These are phyloP conservation scores for maize (Zea mays) DNA, from an alignment of 176 grass and related monocot species.

Conservation along the genomic window Zm-B73-REFERENCE-NAM-5.0 NC_050097.1:3458001-3458500, in stretches of 20 bases:
- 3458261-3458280: conserved; percentile 27
- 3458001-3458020: conserved; percentile 58
- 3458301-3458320: neutral
- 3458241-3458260: conserved; percentile 16
- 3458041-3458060: conserved; percentile 33
- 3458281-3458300: conserved; percentile 3
- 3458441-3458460: neutral
- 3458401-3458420: neutral
- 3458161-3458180: neutral
- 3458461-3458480: neutral
- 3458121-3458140: neutral
- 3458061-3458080: conserved; percentile 23
- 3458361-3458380: neutral
- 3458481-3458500: neutral
- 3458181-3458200: neutral
- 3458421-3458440: neutral
- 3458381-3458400: neutral
- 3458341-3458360: neutral
- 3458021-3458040: conserved; percentile 59
- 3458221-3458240: neutral
- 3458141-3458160: neutral
- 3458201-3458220: conserved; percentile 8
- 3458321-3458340: neutral
- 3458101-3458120: conserved; percentile 78
- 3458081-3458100: conserved; percentile 38